Percentiles rank a stretch among this genome's conserved stretches.
Evolutionary conservation across 163 green algal genomes (phyloP).

Genomic region (Smithsoniella earleae): DNA sequence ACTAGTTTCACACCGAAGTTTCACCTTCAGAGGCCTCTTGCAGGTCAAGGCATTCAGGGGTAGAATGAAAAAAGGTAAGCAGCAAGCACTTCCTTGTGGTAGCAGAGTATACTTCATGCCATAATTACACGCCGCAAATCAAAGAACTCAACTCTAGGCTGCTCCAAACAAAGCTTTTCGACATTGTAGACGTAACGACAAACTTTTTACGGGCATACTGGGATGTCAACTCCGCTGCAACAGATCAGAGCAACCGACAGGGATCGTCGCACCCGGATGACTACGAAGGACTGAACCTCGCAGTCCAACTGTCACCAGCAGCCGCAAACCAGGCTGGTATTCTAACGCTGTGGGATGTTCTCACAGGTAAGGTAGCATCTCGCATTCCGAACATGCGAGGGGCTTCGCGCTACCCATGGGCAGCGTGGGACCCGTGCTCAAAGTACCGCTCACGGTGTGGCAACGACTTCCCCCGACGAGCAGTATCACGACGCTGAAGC

Average conservation of each 20-base stretch:
- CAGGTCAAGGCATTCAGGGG: not conserved
- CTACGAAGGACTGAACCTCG: not conserved
- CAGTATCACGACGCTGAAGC: not conserved
- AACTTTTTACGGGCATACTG: not conserved
- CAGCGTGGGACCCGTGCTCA: constrained; percentile 23
- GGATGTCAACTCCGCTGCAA: not conserved
- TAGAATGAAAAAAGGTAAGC: not conserved
- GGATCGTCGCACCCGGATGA: not conserved
- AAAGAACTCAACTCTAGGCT: too few relatives aligned
- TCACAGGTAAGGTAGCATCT: constrained; percentile 12
- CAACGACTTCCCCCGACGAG: too few relatives aligned
- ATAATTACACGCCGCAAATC: too few relatives aligned
- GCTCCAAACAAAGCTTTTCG: too few relatives aligned
- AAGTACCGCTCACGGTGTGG: constrained; percentile 25
- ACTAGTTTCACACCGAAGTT: too few relatives aligned
- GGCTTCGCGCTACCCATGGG: not conserved
- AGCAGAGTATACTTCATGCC: too few relatives aligned
- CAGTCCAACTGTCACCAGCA: not conserved
- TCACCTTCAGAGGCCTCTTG: too few relatives aligned
- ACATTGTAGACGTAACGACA: constrained; percentile 12
- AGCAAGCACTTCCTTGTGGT: not conserved
- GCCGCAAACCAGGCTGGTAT: not conserved
- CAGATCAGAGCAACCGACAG: not conserved
- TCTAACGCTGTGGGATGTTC: constrained; percentile 8
- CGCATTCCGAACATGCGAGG: constrained; percentile 16